Conservation (phyloP, 163 green algal genomes). For the Coccomyxa subellipsoidea region DNA sequence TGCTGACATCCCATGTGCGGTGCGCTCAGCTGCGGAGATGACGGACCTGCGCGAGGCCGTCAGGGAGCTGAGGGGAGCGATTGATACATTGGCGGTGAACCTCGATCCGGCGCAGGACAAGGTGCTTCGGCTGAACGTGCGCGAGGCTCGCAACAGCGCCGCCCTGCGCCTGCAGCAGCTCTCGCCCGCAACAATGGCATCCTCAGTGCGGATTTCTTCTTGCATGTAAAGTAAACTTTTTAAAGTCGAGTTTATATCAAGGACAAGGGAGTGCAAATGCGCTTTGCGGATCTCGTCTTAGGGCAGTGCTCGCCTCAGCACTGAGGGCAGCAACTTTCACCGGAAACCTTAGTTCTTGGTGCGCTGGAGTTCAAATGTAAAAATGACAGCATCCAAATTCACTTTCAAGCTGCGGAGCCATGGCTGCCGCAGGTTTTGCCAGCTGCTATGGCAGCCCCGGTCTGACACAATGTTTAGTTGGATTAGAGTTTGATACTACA, state of each 20-base stretch:
- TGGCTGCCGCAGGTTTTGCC: too few relatives aligned
- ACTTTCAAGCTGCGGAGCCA: too few relatives aligned
- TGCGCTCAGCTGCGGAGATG: constrained; percentile 19
- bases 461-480: too few relatives aligned
- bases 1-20: too few relatives aligned
- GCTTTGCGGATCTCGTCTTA: not conserved
- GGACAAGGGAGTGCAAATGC: too few relatives aligned
- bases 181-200: constrained; percentile 1
- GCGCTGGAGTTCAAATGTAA: not conserved
- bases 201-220: not conserved
- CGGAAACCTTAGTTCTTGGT: not conserved
- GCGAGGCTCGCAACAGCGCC: constrained; percentile 17
- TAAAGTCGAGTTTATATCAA: too few relatives aligned
- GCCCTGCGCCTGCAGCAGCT: constrained; percentile 20
- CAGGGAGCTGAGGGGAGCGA: constrained; percentile 2
- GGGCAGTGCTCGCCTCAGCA: not conserved
- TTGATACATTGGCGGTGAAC: constrained; percentile 13
- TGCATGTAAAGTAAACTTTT: too few relatives aligned
- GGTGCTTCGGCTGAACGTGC: constrained; percentile 19
- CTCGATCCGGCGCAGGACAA: constrained; percentile 2
- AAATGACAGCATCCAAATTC: too few relatives aligned
- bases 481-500: too few relatives aligned
- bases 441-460: too few relatives aligned
- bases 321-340: too few relatives aligned
- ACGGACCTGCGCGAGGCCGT: constrained; percentile 17